Conservation (phyloP, 2,329 filamentous ascomycete genomes). For the Teratosphaeriaceae sp. region DNA sequence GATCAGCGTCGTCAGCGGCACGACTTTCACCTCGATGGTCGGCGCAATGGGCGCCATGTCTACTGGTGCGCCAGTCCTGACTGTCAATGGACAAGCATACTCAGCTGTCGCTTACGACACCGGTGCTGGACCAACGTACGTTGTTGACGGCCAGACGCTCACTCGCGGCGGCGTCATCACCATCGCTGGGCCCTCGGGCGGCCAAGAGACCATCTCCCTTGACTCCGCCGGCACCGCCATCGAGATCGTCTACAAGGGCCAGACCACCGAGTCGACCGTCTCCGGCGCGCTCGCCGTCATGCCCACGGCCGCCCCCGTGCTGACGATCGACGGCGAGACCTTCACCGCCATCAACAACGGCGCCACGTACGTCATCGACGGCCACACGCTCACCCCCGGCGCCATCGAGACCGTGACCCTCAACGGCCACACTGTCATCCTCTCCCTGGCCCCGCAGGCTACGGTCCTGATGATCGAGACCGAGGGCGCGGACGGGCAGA, state of each 20-base stretch:
- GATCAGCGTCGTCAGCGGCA: constrained; percentile 12
- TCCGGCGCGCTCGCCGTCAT: constrained; percentile 21
- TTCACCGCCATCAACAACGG: constrained; percentile 26
- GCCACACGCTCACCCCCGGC: constrained; percentile 32
- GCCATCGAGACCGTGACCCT: constrained; percentile 24
- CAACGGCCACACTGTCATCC: constrained; percentile 21
- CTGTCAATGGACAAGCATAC: constrained; percentile 25
- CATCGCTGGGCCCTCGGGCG: constrained; percentile 17
- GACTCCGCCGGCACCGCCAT: constrained; percentile 27
- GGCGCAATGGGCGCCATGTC: constrained; percentile 19
- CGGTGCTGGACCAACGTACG: constrained; percentile 23
- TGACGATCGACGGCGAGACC: constrained; percentile 25
- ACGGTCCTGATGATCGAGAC: constrained; percentile 32
- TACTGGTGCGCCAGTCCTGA: constrained; percentile 25
- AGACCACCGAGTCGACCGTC: constrained; percentile 18
- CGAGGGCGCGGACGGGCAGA: constrained; percentile 25
- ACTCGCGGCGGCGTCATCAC: constrained; percentile 30
- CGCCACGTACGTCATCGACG: constrained; percentile 32
- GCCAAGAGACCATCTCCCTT: constrained; percentile 27
- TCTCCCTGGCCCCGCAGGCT: constrained; percentile 29
- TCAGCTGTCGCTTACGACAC: constrained; percentile 21
- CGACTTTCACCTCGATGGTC: constrained; percentile 22
- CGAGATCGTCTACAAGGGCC: constrained; percentile 17
- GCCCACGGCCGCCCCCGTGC: constrained; percentile 24
- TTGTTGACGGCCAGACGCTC: constrained; percentile 31